Conservation (phyloP, 1,139 yeast species). For the Scheffersomyces cryptocercus region DNA sequence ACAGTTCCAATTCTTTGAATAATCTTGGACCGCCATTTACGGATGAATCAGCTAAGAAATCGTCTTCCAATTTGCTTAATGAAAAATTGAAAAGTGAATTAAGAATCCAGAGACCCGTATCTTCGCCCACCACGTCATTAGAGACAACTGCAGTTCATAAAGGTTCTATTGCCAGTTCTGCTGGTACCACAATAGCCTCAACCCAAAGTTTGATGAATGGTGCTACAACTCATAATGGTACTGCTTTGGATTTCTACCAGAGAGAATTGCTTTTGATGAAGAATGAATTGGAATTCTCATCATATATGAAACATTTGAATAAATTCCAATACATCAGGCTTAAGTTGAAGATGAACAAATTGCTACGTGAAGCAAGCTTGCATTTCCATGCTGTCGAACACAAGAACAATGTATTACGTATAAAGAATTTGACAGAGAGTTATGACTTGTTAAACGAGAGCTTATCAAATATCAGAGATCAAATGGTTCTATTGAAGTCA, state of each 20-base stretch:
- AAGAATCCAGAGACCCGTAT: slow-evolving; percentile 16
- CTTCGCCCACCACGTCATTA: slow-evolving; percentile 26
- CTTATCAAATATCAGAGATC: slow-evolving; percentile 19
- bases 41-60: slow-evolving; percentile 1
- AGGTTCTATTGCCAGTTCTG: slow-evolving; percentile 4
- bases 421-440: slow-evolving; percentile 4
- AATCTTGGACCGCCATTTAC: not conserved
- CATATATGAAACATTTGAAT: slow-evolving; percentile 54
- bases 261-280: slow-evolving; percentile 58
- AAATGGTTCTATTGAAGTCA: slow-evolving; percentile 10
- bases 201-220: not conserved
- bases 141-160: slow-evolving; percentile 25
- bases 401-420: slow-evolving; percentile 5
- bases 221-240: slow-evolving; percentile 16
- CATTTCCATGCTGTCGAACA: slow-evolving; percentile 6
- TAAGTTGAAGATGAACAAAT: slow-evolving; percentile 26
- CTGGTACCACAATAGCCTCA: not conserved
- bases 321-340: slow-evolving; percentile 47
- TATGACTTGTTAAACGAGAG: slow-evolving; percentile 9
- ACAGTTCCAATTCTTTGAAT: slow-evolving; percentile 1
- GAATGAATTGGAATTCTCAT: slow-evolving; percentile 65
- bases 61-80: slow-evolving; percentile 11
- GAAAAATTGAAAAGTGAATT: slow-evolving; percentile 19
- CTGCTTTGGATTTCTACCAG: slow-evolving; percentile 46
- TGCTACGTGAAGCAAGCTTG: slow-evolving; percentile 18